A percentile compares a stretch with the other conserved stretches of the same genome.
These are phyloP conservation scores for Seiridium unicorne DNA, from an alignment of 2,329 filamentous ascomycete genomes.

Conservation along the genomic window DNA sequence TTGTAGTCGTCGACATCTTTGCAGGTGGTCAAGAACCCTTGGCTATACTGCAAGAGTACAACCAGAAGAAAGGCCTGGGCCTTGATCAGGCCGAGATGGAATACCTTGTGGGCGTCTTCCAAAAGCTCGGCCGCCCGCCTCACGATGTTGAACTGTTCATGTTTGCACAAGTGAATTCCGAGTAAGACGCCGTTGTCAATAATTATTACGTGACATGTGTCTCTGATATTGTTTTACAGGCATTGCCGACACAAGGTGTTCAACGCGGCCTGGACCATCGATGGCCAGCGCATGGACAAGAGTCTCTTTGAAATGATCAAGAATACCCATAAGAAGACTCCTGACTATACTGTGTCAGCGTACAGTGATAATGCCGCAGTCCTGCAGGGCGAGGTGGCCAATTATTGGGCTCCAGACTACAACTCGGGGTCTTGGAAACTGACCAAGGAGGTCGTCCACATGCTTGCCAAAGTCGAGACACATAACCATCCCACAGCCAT, in stretches of 20 bases:
- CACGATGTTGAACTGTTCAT: conserved; percentile 96
- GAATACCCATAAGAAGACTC: conserved; percentile 84
- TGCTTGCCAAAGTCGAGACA: conserved; percentile 92
- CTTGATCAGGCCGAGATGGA: conserved; percentile 88
- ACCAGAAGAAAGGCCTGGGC: conserved; percentile 78
- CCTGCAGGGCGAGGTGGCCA: conserved; percentile 67
- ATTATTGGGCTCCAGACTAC: conserved; percentile 85
- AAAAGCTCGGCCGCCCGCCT: conserved; percentile 56
- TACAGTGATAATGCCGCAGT: conserved; percentile 99
- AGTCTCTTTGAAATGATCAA: conserved; percentile 95
- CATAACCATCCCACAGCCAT: conserved; percentile 96
- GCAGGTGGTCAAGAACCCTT: conserved; percentile 63
- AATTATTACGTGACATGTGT: conserved; percentile 59
- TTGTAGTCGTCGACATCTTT: conserved; percentile 76
- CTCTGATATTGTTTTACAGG: conserved; percentile 71
- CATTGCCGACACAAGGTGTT: conserved; percentile 79
- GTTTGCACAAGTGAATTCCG: conserved; percentile 99
- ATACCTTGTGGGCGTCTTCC: conserved; percentile 86
- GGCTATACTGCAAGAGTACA: conserved; percentile 76
- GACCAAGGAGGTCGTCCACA: conserved; percentile 82
- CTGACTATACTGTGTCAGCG: conserved; percentile 83
- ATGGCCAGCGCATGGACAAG: conserved; percentile 74
- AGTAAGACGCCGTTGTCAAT: conserved; percentile 53
- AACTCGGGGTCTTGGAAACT: conserved; percentile 84
- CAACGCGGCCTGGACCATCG: conserved; percentile 95